These are phyloP conservation scores for Gossypium sturtianum DNA, from an alignment of 345 rosid genomes.

Conservation along the genomic window DNA sequence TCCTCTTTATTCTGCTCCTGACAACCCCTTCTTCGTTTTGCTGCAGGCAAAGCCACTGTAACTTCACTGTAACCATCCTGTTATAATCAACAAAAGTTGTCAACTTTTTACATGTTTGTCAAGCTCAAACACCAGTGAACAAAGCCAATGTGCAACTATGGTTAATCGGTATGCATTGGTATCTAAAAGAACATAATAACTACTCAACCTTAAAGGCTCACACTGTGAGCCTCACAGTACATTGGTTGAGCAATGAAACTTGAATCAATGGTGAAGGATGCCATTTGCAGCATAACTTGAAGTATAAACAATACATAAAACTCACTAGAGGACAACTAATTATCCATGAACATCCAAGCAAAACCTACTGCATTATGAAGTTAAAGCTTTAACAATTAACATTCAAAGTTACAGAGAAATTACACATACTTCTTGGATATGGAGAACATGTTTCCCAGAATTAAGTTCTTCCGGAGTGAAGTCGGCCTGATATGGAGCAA, in stretches of 20 bases:
- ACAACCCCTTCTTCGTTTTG: slow-evolving; percentile 39
- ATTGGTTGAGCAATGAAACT: too few relatives aligned
- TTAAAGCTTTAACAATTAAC: neutral
- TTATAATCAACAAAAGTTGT: slow-evolving; percentile 1
- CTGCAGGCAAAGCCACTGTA: slow-evolving; percentile 30
- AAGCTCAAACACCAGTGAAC: neutral
- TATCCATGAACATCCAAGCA: neutral
- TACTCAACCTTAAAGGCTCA: neutral
- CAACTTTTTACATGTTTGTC: neutral
- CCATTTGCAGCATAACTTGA: neutral
- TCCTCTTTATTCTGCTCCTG: slow-evolving; percentile 42
- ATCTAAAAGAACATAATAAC: too few relatives aligned
- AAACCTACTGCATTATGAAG: neutral
- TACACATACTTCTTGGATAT: slow-evolving; percentile 16
- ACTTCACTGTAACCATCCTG: slow-evolving; percentile 34
- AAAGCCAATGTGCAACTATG: neutral
- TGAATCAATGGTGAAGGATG: neutral
- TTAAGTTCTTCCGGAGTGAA: slow-evolving; percentile 33
- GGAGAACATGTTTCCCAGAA: slow-evolving; percentile 26
- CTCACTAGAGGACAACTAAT: neutral
- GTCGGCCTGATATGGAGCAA: slow-evolving; percentile 25
- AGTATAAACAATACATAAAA: neutral
- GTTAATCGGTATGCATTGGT: neutral
- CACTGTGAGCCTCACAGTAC: neutral
- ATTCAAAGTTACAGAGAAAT: neutral